phyloP scores from a whole-genome alignment of 805 yeast species.

The Metschnikowia amazonensis region DNA sequence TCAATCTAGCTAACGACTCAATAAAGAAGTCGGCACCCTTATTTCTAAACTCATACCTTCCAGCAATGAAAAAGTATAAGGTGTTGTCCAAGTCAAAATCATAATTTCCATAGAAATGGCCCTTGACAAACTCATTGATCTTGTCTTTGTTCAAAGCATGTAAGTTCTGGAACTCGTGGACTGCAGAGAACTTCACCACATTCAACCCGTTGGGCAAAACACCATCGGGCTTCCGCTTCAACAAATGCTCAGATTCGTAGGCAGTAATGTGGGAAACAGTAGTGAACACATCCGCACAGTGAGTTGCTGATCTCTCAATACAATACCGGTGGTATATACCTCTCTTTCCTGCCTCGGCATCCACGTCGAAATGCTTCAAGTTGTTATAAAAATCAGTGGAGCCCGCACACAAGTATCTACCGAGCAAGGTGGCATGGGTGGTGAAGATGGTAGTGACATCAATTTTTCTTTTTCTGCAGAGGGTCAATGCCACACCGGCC shows the following conservation, averaged over 20 bases:
- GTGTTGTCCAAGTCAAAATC: conserved; percentile 95
- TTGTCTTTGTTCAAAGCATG: conserved; percentile 90
- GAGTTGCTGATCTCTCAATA: conserved; percentile 94
- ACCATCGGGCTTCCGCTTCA: conserved; percentile 96
- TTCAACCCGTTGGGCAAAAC: conserved; percentile 95
- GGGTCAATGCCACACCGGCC: conserved; percentile 92
- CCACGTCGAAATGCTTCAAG: conserved; percentile 84
- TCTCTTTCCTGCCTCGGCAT: conserved; percentile 95
- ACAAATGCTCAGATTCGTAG: conserved; percentile 84
- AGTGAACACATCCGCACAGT: conserved; percentile 93
- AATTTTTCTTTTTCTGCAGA: conserved; percentile 84
- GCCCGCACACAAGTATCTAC: conserved; percentile 95
- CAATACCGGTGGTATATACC: conserved; percentile 97
- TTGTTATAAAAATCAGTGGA: conserved; percentile 94
- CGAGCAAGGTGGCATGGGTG: conserved; percentile 93
- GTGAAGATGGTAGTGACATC: conserved; percentile 96
- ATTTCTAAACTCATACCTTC: conserved; percentile 93
- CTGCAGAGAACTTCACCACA: conserved; percentile 94
- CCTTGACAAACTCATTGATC: conserved; percentile 90
- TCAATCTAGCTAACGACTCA: conserved; percentile 87
- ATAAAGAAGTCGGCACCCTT: conserved; percentile 96
- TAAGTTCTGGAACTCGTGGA: conserved; percentile 95
- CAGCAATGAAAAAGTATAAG: conserved; percentile 91
- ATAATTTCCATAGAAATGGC: conserved; percentile 95
- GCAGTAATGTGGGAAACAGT: conserved; percentile 98